Evolutionary conservation across 2,329 filamentous ascomycete species (phyloP).

Genomic region (Trichoderma lentiforme): DNA sequence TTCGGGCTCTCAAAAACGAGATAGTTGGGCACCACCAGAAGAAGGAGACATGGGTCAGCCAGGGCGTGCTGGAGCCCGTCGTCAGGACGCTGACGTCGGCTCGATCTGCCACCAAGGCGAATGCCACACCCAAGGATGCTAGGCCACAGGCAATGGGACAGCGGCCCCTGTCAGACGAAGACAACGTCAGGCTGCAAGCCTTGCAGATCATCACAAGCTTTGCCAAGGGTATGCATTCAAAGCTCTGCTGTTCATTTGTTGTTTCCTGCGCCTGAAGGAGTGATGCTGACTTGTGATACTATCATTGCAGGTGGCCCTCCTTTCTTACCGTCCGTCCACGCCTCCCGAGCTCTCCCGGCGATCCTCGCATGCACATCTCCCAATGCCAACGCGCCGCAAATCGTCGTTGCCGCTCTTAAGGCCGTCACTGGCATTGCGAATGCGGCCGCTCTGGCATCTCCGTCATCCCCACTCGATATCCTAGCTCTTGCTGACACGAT

Average conservation of each 20-base stretch:
- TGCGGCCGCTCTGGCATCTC: constrained; percentile 55
- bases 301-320: constrained; percentile 64
- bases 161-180: constrained; percentile 54
- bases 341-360: constrained; percentile 63
- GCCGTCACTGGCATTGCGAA: constrained; percentile 69
- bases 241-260: neutral
- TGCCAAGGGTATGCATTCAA: constrained; percentile 63
- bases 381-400: constrained; percentile 57
- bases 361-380: constrained; percentile 70
- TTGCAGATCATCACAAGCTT: constrained; percentile 81
- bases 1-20: constrained; percentile 81
- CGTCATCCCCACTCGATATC: constrained; percentile 45
- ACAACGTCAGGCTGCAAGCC: constrained; percentile 71
- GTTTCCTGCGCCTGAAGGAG: neutral
- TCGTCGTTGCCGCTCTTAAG: constrained; percentile 71
- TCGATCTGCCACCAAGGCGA: constrained; percentile 33
- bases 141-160: constrained; percentile 32
- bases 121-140: constrained; percentile 42
- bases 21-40: constrained; percentile 82
- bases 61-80: constrained; percentile 63
- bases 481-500: constrained; percentile 59
- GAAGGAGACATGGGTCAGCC: constrained; percentile 74
- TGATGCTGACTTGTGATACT: neutral
- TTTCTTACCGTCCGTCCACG: constrained; percentile 72
- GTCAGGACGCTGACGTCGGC: constrained; percentile 44